These are phyloP conservation scores for Colletotrichum simmondsii DNA, from an alignment of 2,329 filamentous ascomycete genomes.

Conservation along the genomic window DNA sequence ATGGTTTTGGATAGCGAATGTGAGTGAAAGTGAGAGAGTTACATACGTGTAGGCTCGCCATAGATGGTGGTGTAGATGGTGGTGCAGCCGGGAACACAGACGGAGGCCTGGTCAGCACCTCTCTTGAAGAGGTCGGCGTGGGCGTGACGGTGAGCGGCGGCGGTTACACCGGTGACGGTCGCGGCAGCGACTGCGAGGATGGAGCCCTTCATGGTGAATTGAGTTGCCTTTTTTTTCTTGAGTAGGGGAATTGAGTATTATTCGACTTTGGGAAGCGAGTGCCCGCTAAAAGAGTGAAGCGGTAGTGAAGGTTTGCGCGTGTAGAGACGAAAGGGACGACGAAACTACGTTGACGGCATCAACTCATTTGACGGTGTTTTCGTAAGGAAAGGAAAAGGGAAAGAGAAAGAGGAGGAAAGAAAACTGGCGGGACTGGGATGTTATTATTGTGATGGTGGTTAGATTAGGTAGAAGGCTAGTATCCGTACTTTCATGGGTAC, in stretches of 20 bases:
- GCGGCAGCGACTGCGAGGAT: conserved; percentile 74
- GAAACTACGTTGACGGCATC: conserved; percentile 65
- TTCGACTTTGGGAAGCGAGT: conserved; percentile 64
- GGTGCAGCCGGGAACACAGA: conserved; percentile 73
- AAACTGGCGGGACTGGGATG: conserved; percentile 50
- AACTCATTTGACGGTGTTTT: conserved; percentile 59
- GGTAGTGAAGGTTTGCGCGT: conserved; percentile 59
- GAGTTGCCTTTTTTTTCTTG: conserved; percentile 40
- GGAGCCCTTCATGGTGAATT: conserved; percentile 78
- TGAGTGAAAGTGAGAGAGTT: not conserved
- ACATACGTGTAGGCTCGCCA: conserved; percentile 73
- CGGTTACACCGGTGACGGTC: conserved; percentile 66
- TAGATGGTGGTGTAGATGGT: conserved; percentile 79
- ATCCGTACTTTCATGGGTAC: conserved; percentile 32
- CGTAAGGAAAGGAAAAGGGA: conserved; percentile 50
- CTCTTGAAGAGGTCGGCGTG: conserved; percentile 70
- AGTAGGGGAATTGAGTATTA: conserved; percentile 41
- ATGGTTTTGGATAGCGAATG: too few relatives aligned
- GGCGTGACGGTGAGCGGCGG: conserved; percentile 69
- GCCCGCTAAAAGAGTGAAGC: conserved; percentile 93
- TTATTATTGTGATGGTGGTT: conserved; percentile 49
- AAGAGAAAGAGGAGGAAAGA: conserved; percentile 47
- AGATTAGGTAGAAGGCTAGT: conserved; percentile 31
- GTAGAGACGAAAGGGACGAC: conserved; percentile 61
- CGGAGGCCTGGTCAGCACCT: conserved; percentile 51